A percentile compares a stretch with the other conserved stretches of the same genome.
Conservation (phyloP, 345 rosid genomes). For the Populus euphratica region DNA sequence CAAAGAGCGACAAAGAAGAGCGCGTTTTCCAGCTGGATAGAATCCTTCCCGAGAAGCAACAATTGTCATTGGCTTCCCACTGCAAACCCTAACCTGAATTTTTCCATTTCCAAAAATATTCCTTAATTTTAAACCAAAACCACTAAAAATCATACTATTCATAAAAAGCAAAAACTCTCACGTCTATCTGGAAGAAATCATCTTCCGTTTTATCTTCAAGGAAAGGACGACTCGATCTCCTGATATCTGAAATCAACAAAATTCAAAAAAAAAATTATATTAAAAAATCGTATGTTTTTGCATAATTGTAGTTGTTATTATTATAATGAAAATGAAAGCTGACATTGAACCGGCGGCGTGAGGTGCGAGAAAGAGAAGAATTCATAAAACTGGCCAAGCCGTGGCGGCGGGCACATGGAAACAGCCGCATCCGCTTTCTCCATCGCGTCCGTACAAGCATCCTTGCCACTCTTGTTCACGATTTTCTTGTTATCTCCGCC, state of each 20-base stretch:
- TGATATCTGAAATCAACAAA: conserved; percentile 19
- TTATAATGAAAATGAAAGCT: background rate
- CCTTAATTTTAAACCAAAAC: background rate
- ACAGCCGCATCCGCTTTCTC: conserved; percentile 19
- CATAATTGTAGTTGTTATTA: background rate
- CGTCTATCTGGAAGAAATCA: conserved; percentile 77
- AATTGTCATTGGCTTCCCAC: conserved; percentile 32
- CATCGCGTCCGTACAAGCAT: conserved; percentile 4
- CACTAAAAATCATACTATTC: background rate
- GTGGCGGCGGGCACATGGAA: conserved; percentile 31
- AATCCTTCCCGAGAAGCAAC: conserved; percentile 33
- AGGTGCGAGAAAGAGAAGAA: conserved; percentile 35
- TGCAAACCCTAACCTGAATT: conserved; percentile 28
- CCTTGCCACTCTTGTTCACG: conserved; percentile 20
- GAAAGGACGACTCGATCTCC: conserved; percentile 21
- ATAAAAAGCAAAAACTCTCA: conserved; percentile 24
- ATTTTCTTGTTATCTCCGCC: background rate
- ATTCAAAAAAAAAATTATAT: background rate
- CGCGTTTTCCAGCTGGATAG: conserved; percentile 27
- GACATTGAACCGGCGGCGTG: conserved; percentile 32
- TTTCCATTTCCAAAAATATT: background rate
- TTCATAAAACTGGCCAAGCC: conserved; percentile 33
- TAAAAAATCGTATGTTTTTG: background rate
- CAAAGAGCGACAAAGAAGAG: conserved; percentile 24
- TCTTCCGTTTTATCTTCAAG: conserved; percentile 17